These are phyloP conservation scores for sweet orange (Citrus sinensis) DNA, from an alignment of 345 rosid species.

Conservation along the genomic window DNA sequence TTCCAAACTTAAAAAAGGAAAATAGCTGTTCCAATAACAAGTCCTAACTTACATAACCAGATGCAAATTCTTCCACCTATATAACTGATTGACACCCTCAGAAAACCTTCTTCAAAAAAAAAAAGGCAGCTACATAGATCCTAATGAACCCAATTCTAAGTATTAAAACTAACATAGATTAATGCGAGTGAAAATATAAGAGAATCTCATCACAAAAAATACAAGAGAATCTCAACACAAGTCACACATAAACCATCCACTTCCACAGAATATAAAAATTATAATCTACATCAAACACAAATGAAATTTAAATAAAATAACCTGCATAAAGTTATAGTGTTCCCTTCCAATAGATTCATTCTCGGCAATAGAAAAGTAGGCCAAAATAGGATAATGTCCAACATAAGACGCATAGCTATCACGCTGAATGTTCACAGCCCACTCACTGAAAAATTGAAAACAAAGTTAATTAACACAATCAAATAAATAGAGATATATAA, in stretches of 20 bases:
- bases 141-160: not conserved
- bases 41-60: not conserved
- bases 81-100: not conserved
- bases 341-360: constrained; percentile 92
- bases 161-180: not conserved
- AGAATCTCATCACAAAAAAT: not conserved
- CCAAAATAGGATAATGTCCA: constrained; percentile 78
- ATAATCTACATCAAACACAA: not conserved
- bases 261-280: not conserved
- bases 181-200: not conserved
- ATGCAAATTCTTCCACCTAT: not conserved
- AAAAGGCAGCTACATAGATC: too few species aligned
- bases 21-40: not conserved
- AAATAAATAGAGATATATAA: not conserved
- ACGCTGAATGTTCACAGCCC: constrained; percentile 54
- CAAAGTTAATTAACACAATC: not conserved
- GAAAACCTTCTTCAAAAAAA: not conserved
- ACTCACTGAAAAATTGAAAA: constrained; percentile 48
- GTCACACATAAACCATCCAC: not conserved
- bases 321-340: constrained; percentile 97
- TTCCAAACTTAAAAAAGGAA: not conserved
- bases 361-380: constrained; percentile 88
- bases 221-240: not conserved
- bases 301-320: constrained; percentile 11
- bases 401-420: constrained; percentile 68